phyloP scores from a whole-genome alignment of 2,329 filamentous ascomycete species.

The Fusarium torreyae region DNA sequence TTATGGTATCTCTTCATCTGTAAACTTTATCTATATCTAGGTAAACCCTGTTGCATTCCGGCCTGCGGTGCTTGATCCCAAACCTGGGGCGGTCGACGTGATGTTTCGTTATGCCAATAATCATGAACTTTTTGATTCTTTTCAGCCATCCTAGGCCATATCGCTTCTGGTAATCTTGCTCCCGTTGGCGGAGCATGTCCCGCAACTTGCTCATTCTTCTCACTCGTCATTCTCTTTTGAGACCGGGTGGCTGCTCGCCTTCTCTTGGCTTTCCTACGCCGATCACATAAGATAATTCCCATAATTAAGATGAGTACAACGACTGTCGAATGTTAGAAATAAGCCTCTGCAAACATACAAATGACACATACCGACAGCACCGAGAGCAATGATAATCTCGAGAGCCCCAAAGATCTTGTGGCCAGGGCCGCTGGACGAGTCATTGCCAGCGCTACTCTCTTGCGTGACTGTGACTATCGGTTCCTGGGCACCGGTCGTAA shows the following conservation, averaged over 20 bases:
- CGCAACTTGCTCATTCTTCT: slow-evolving; percentile 12
- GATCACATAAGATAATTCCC: slow-evolving; percentile 35
- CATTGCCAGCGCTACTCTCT: slow-evolving; percentile 9
- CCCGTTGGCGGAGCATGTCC: background rate
- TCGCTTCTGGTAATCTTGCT: slow-evolving; percentile 10
- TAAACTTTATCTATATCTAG: slow-evolving; percentile 27
- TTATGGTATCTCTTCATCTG: background rate
- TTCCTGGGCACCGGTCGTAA: slow-evolving; percentile 1
- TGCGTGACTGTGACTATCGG: slow-evolving; percentile 30
- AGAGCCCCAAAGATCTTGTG: slow-evolving; percentile 27
- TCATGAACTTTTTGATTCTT: slow-evolving; percentile 39
- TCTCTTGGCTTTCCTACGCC: slow-evolving; percentile 38
- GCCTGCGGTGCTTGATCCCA: slow-evolving; percentile 24
- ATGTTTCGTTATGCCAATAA: slow-evolving; percentile 34
- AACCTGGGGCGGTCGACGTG: slow-evolving; percentile 1
- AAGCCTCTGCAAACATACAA: accelerated
- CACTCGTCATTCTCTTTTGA: slow-evolving; percentile 3
- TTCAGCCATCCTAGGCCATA: slow-evolving; percentile 35
- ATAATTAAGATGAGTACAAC: slow-evolving; percentile 26
- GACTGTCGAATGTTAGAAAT: slow-evolving; percentile 6
- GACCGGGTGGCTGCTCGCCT: slow-evolving; percentile 1
- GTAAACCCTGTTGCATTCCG: slow-evolving; percentile 11
- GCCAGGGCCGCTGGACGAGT: background rate
- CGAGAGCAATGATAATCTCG: slow-evolving; percentile 46
- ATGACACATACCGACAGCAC: slow-evolving; percentile 28